These are phyloP conservation scores for Leptographium lundbergii DNA, from an alignment of 2,329 filamentous ascomycete genomes.

Conservation along the genomic window DNA sequence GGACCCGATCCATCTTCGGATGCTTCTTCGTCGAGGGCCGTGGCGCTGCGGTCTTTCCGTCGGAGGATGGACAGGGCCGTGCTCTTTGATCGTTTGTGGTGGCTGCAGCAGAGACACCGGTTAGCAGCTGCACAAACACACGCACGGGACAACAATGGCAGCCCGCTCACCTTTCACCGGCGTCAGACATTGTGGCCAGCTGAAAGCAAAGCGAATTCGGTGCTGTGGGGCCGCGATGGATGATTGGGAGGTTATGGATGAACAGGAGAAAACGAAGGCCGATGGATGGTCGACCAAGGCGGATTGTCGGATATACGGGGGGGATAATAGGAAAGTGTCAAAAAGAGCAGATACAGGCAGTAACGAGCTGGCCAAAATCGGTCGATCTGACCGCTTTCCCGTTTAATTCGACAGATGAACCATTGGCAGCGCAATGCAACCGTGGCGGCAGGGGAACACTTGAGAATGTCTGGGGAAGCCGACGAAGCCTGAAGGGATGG, in stretches of 20 bases:
- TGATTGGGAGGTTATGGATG: background rate
- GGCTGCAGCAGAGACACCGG: conserved; percentile 1
- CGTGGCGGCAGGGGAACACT: background rate
- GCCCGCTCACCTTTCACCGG: conserved; percentile 17
- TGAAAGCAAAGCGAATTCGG: background rate
- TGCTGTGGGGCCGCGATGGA: background rate
- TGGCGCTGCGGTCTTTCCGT: conserved; percentile 30
- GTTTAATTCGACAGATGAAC: background rate
- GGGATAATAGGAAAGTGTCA: background rate
- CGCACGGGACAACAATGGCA: background rate
- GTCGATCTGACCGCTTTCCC: background rate
- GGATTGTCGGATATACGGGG: background rate
- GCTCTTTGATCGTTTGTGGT: conserved; percentile 43
- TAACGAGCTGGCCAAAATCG: background rate
- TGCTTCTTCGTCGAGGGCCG: conserved; percentile 28
- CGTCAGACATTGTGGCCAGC: conserved; percentile 17
- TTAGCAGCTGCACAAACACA: background rate
- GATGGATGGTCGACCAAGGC: background rate
- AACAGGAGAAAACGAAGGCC: background rate
- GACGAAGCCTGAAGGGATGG: background rate
- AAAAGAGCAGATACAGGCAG: background rate
- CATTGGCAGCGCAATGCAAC: background rate
- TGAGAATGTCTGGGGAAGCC: background rate
- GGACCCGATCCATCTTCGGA: conserved; percentile 32
- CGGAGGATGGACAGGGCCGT: conserved; percentile 41